Conservation (phyloP, 305 asterid species). For the Fraxinus nigra region DNA sequence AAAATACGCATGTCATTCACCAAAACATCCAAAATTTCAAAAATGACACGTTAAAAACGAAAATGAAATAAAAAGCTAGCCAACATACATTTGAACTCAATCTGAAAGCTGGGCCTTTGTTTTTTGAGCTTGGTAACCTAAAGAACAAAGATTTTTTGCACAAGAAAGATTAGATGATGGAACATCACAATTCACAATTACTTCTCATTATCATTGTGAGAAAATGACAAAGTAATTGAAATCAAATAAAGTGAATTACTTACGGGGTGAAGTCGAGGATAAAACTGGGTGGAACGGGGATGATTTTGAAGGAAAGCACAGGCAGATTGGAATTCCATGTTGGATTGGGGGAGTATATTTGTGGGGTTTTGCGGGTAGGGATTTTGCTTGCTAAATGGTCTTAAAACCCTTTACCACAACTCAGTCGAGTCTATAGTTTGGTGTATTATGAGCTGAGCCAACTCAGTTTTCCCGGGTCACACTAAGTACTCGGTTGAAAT, state of each 20-base stretch:
- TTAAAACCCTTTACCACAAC: conserved; percentile 45
- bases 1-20: neutral
- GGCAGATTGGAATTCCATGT: conserved; percentile 53
- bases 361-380: conserved; percentile 11
- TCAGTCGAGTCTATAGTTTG: neutral
- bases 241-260: conserved; percentile 20
- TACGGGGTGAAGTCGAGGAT: conserved; percentile 38
- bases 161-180: neutral
- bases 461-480: neutral
- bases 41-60: neutral
- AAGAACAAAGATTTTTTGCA: conserved; percentile 8
- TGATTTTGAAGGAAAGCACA: conserved; percentile 38
- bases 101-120: conserved; percentile 30
- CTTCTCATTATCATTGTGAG: conserved; percentile 1
- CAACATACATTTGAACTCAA: conserved; percentile 41
- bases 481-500: neutral
- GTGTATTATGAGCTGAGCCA: neutral
- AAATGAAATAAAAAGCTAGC: conserved; percentile 15
- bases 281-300: conserved; percentile 28
- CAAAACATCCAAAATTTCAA: neutral
- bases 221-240: conserved; percentile 2
- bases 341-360: neutral
- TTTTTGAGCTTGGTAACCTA: conserved; percentile 27
- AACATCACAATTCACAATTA: neutral
- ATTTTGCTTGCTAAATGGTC: conserved; percentile 29